phyloP scores from a whole-genome alignment of 306 rosid species.

The Oxytropis ochrocephala region DNA sequence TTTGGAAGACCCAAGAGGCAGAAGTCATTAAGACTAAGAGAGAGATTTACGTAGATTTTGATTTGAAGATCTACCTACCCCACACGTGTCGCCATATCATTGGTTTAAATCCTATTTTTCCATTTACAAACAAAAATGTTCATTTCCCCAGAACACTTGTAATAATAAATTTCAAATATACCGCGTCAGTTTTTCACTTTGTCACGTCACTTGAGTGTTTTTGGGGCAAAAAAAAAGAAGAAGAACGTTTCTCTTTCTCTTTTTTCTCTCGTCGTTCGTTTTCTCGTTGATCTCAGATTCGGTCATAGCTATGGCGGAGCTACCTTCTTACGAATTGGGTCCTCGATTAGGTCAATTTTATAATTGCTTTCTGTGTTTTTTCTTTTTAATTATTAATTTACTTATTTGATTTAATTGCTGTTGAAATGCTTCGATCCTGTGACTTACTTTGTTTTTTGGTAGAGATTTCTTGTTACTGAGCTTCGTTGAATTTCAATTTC shows the following conservation, averaged over 20 bases:
- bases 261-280: not conserved
- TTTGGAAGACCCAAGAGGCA: not conserved
- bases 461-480: not conserved
- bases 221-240: not conserved
- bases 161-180: conserved; percentile 16
- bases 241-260: not conserved
- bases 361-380: not conserved
- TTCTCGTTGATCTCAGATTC: conserved; percentile 36
- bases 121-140: not conserved
- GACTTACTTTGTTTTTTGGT: not conserved
- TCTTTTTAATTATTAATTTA: not conserved
- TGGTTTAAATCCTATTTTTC: not conserved
- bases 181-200: conserved; percentile 24
- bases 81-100: not conserved
- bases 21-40: not conserved
- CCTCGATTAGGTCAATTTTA: conserved; percentile 73
- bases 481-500: not conserved
- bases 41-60: not conserved
- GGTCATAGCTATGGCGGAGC: conserved; percentile 63
- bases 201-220: conserved; percentile 28
- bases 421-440: conserved; percentile 13
- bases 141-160: not conserved
- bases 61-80: not conserved
- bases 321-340: conserved; percentile 49
- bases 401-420: not conserved